Percentiles rank a stretch among this genome's conserved stretches.
Evolutionary conservation across 345 rosid species (phyloP).

Genomic region (Aethionema arabicum): DNA sequence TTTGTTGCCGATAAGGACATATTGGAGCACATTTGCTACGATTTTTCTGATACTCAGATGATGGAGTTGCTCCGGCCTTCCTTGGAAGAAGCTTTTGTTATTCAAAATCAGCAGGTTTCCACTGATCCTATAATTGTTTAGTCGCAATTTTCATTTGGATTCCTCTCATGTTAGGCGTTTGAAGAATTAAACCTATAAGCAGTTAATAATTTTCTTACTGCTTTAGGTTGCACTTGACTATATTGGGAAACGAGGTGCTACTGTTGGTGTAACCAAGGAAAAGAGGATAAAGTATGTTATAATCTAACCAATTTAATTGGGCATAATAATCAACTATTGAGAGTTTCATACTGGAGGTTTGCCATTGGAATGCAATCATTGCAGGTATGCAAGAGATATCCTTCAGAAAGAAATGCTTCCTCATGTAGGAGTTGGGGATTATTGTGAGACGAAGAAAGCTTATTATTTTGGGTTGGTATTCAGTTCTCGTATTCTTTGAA

Average conservation of each 20-base stretch:
- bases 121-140: conserved; percentile 8
- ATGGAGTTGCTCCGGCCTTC: conserved; percentile 98
- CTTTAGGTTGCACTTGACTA: conserved; percentile 94
- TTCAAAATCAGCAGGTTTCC: conserved; percentile 90
- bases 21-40: conserved; percentile 91
- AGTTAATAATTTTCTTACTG: conserved; percentile 19
- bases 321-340: conserved; percentile 26
- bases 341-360: conserved; percentile 28
- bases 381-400: conserved; percentile 93
- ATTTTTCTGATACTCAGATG: conserved; percentile 87
- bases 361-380: conserved; percentile 35
- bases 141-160: background rate
- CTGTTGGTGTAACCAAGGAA: conserved; percentile 92
- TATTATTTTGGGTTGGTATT: conserved; percentile 86
- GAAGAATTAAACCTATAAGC: conserved; percentile 13
- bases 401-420: conserved; percentile 99
- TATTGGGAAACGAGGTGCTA: conserved; percentile 96
- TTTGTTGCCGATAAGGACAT: conserved; percentile 97
- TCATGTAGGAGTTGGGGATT: conserved; percentile 91
- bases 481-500: conserved; percentile 10
- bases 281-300: conserved; percentile 89
- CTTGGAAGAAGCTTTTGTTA: conserved; percentile 95
- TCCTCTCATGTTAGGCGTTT: conserved; percentile 13
- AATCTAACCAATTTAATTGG: conserved; percentile 28
- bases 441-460: conserved; percentile 96